Evolutionary conservation across 1,284 basidiomycete species (phyloP), one percentile per base, ranked within the genome.

Genomic region (Meripilus lineatus): DNA sequence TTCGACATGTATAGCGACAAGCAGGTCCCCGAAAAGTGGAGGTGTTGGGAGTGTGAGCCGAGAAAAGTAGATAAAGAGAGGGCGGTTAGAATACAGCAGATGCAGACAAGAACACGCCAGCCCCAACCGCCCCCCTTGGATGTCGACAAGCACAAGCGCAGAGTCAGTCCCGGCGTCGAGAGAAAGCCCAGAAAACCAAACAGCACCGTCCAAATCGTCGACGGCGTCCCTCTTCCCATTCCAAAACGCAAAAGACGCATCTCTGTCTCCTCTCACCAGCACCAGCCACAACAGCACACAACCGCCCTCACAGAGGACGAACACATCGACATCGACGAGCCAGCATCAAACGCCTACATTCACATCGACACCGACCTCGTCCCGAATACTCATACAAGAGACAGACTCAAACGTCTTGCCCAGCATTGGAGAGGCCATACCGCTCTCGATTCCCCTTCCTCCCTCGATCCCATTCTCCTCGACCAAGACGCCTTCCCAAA

Each of bases 11-110:
- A 18, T 17, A 66, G 70, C 17, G 69, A 79, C 38, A 77, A 74
- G 25, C 71, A 74, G 25, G 84, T 92, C 0, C 91, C 92, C 1
- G 89, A 94, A 38, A 70, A 77, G 41, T 88, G 81, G 75, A 63
- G 59, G 25, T 87, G 84, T 54, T 83, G 78, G 77, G 60, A 66
- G 1, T 86, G 84, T 52, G 58, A 68, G 26, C 78, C 79, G 0
- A 51, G 73, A 4, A 49, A 62, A 1, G 69, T 73, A 32, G 68
- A 77, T 50, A 68, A 63, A 47, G 75, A 77, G 37, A 57, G 64
- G 32, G 77, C 76, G 13, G 65, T 67, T 32, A 67, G 65, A 52
- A 42, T 69, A 42, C 76, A 79, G 65, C 69, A 62, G 50, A 61
- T 59, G 26, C 50, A 71, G 57, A 49, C 48, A 50, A 50, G 50